phyloP scores from a whole-genome alignment of 371 early-diverging fungal genomes.

The Rhizopus sp. region DNA sequence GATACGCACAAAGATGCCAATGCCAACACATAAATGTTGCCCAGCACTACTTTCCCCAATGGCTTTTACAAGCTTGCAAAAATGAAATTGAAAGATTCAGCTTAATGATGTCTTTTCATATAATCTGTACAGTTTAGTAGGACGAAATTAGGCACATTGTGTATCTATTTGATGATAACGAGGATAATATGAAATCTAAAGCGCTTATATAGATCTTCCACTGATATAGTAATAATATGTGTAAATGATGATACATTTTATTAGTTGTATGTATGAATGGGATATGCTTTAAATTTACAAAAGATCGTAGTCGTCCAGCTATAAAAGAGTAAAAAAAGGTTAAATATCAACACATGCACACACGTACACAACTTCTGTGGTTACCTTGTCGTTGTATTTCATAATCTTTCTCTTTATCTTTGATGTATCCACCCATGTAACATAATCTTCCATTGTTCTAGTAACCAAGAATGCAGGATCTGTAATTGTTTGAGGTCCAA shows the following conservation, averaged over 20 bases:
- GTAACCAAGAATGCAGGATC: constrained; percentile 92
- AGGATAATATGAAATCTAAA: no score
- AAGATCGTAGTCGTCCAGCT: constrained; percentile 72
- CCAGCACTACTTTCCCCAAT: no score
- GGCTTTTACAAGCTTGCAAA: no score
- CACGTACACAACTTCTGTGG: not conserved
- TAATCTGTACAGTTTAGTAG: no score
- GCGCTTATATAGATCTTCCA: no score
- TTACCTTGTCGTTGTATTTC: constrained; percentile 96
- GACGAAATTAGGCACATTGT: not conserved
- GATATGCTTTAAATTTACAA: constrained; percentile 43
- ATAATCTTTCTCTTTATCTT: constrained; percentile 98
- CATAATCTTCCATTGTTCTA: constrained; percentile 96
- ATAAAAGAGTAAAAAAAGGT: constrained; percentile 13
- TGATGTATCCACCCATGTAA: constrained; percentile 98
- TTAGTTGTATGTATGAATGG: not conserved
- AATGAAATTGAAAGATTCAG: no score
- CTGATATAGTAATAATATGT: no score
- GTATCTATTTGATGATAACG: no score
- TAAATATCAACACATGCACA: not conserved
- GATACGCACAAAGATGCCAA: no score
- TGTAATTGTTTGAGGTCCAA: constrained; percentile 91
- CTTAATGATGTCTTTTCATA: no score
- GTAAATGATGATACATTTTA: no score
- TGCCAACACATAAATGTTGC: no score